Evolutionary conservation across 176 grass and related monocot genomes (phyloP).

Genomic region (Guadua angustifolia): DNA sequence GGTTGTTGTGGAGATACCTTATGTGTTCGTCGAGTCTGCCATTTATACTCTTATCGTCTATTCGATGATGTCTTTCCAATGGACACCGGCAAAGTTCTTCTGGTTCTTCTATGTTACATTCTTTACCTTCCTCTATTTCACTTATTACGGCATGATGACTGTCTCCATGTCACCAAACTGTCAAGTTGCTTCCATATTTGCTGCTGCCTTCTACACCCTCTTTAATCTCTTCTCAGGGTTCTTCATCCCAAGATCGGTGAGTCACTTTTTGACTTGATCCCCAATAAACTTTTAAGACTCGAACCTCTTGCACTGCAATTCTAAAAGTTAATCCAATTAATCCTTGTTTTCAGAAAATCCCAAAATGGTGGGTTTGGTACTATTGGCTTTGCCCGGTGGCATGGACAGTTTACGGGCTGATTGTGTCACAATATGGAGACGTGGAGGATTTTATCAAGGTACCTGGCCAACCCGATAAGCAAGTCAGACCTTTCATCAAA

Average conservation of each 20-base stretch:
- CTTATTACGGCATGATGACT: slow-evolving; percentile 82
- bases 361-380: slow-evolving; percentile 87
- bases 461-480: slow-evolving; percentile 41
- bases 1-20: slow-evolving; percentile 81
- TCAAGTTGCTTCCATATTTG: slow-evolving; percentile 67
- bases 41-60: slow-evolving; percentile 63
- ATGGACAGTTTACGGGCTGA: slow-evolving; percentile 83
- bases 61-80: slow-evolving; percentile 67
- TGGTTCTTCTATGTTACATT: slow-evolving; percentile 80
- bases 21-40: slow-evolving; percentile 60
- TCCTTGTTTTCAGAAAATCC: slow-evolving; percentile 65
- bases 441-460: slow-evolving; percentile 51
- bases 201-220: slow-evolving; percentile 61
- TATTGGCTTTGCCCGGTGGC: slow-evolving; percentile 71
- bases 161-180: slow-evolving; percentile 60
- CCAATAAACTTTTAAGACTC: slow-evolving; percentile 7
- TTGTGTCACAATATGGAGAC: slow-evolving; percentile 83
- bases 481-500: slow-evolving; percentile 56
- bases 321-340: slow-evolving; percentile 17
- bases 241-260: slow-evolving; percentile 66
- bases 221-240: slow-evolving; percentile 82
- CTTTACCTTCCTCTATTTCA: slow-evolving; percentile 75
- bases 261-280: slow-evolving; percentile 6
- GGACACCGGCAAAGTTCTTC: slow-evolving; percentile 71
- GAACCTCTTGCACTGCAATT: background rate